phyloP scores from a whole-genome alignment of 768 basidiomycete species.

The Hypholoma sublateritium region DNA sequence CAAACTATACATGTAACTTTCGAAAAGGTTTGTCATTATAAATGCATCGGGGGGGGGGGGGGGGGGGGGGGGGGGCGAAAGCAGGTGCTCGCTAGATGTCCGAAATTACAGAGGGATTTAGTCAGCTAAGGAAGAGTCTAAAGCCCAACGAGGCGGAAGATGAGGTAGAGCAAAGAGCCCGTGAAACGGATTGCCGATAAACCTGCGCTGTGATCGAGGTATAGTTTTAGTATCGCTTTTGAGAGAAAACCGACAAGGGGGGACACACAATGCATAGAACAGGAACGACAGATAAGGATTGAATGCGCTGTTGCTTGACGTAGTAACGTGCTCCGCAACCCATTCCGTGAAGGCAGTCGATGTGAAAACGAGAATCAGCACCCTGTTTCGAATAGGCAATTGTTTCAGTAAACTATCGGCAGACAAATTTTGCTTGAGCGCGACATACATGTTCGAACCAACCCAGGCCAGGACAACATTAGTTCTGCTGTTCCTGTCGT shows the following conservation, averaged over 20 bases:
- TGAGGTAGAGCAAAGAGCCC: conserved; percentile 76
- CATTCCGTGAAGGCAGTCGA: conserved; percentile 75
- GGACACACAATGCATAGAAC: conserved; percentile 57
- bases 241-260: conserved; percentile 6
- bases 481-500: conserved; percentile 79
- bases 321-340: conserved; percentile 58
- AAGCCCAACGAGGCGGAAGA: conserved; percentile 70
- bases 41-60: conserved; percentile 2
- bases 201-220: conserved; percentile 54
- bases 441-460: conserved; percentile 77
- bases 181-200: conserved; percentile 80
- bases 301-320: conserved; percentile 55
- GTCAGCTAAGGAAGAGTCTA: conserved; percentile 27
- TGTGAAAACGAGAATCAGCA: conserved; percentile 75
- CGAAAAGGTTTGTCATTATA: conserved; percentile 5
- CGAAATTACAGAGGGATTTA: conserved; percentile 6
- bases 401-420: conserved; percentile 6
- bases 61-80: conserved; percentile 11
- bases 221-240: conserved; percentile 11
- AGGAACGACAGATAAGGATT: conserved; percentile 90
- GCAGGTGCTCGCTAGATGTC: background rate
- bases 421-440: background rate
- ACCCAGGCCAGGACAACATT: conserved; percentile 85
- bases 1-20: conserved; percentile 12
- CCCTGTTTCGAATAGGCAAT: conserved; percentile 33